Base-by-base conservation (phyloP, 2,329 filamentous ascomycete species). In the Didymella lethalis region DNA sequence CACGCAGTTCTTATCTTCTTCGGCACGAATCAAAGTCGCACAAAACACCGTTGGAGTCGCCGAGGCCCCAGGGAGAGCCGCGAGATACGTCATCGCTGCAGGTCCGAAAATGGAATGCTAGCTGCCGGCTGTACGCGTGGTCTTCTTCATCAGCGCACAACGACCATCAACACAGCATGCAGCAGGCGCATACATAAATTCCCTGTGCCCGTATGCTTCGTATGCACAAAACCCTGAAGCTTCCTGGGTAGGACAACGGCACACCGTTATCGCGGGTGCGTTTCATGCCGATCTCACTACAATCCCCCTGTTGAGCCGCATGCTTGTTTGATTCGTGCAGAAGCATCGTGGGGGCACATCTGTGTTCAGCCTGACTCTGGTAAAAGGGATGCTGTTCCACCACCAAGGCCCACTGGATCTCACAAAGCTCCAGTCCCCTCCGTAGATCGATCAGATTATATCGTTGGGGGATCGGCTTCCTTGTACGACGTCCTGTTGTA, bases 231-330 rank as follows among this genome's bases (percentile, higher is more conserved):
- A 31, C 34, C 23, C 29, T 44, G 36, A n/a, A 29, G 41, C 3
- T 10, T 43, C 11, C 40, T 50, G 28, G n/a, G 32, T 50, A 43
- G 14, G 14, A 34, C 41, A 51, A 46, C 54, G 48, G 41, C 43
- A 34, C 52, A 48, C 48, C 54, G 48, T 57, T 57, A 50, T 48
- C 43, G 48, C 48, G 48, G 54, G 34, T 48, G 32, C 25, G 45
- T 54, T 49, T 47, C 26, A 50, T 40, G 56, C 41, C 50, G 56
- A 59, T 59, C 56, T 26, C 45, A 59, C 50, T 59, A 44, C 32
- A 54, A 54, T 23, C 34, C 56, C 56, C 56, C 50, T 58, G 55
- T 53, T 48, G 55, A 52, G 48, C 44, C 55, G 48, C 46, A 54
- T 25, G 38, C 50, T 36, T 47, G 46, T 26, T 47, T 59, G 56